Conservation (phyloP, 2,329 filamentous ascomycete genomes). For the Pseudogymnoascus sp. region DNA sequence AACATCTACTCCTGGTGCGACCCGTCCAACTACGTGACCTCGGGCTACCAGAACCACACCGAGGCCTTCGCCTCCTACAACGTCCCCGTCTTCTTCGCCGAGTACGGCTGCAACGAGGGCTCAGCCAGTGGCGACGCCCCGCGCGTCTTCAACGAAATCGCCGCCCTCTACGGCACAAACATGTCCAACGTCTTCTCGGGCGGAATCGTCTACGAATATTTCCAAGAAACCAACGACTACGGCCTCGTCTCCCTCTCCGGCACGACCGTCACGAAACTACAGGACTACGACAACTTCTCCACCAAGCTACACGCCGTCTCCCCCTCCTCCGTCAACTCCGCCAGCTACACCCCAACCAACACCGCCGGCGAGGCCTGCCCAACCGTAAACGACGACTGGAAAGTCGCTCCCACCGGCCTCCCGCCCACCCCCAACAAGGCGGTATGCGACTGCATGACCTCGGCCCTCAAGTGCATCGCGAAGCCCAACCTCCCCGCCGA, state of each 20-base stretch:
- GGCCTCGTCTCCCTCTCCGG: slow-evolving; percentile 35
- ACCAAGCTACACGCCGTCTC: slow-evolving; percentile 31
- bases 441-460: slow-evolving; percentile 79
- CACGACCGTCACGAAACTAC: slow-evolving; percentile 56
- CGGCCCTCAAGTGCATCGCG: slow-evolving; percentile 61
- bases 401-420: slow-evolving; percentile 48
- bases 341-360: slow-evolving; percentile 49
- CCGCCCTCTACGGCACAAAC: slow-evolving; percentile 64
- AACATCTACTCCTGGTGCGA: slow-evolving; percentile 99
- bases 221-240: slow-evolving; percentile 81
- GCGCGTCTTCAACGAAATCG: slow-evolving; percentile 78
- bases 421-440: slow-evolving; percentile 73
- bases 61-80: slow-evolving; percentile 80
- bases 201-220: slow-evolving; percentile 98
- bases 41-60: slow-evolving; percentile 73
- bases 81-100: slow-evolving; percentile 93
- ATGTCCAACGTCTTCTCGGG: slow-evolving; percentile 88
- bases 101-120: slow-evolving; percentile 85
- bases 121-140: slow-evolving; percentile 30
- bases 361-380: slow-evolving; percentile 20
- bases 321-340: slow-evolving; percentile 55
- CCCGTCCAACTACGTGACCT: slow-evolving; percentile 62
- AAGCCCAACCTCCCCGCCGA: slow-evolving; percentile 45
- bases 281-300: slow-evolving; percentile 59
- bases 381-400: slow-evolving; percentile 19